Percentiles rank a stretch among this genome's conserved stretches.
Evolutionary conservation across 208 protist genomes (phyloP).

Genomic region (Trypanosoma brucei): DNA sequence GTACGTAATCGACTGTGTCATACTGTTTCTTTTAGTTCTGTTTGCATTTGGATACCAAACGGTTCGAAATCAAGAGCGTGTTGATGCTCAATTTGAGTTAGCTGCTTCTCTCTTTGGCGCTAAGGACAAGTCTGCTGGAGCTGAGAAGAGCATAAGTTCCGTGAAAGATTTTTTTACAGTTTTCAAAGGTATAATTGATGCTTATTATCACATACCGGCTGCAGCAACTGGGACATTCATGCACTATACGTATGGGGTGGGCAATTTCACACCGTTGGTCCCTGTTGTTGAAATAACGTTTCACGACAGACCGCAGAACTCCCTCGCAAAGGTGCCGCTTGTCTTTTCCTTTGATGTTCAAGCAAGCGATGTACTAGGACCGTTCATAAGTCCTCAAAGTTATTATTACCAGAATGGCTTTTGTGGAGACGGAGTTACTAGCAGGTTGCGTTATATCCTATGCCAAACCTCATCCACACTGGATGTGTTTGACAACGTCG

Average conservation of each 20-base stretch:
- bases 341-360: conserved; percentile 16
- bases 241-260: conserved; percentile 36
- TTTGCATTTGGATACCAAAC: conserved; percentile 51
- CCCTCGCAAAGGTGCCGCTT: background rate
- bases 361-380: conserved; percentile 25
- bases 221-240: conserved; percentile 43
- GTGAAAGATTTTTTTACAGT: conserved; percentile 44
- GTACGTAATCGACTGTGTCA: conserved; percentile 28
- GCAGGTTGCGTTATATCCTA: conserved; percentile 32
- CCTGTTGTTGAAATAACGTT: conserved; percentile 33
- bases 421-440: conserved; percentile 25
- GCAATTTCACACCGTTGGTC: conserved; percentile 15
- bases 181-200: conserved; percentile 28
- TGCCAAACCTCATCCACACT: conserved; percentile 29
- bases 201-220: conserved; percentile 38
- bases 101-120: conserved; percentile 37
- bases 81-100: conserved; percentile 33
- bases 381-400: conserved; percentile 23
- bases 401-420: conserved; percentile 22
- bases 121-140: conserved; percentile 21
- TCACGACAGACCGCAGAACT: conserved; percentile 14
- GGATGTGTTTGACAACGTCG: conserved; percentile 35
- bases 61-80: conserved; percentile 31
- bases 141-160: conserved; percentile 27
- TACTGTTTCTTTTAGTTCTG: conserved; percentile 26